Evolutionary conservation across 352 stramenopile genomes (phyloP), one percentile per base, ranked within the genome.

Genomic region (Phytopythium aichiense): DNA sequence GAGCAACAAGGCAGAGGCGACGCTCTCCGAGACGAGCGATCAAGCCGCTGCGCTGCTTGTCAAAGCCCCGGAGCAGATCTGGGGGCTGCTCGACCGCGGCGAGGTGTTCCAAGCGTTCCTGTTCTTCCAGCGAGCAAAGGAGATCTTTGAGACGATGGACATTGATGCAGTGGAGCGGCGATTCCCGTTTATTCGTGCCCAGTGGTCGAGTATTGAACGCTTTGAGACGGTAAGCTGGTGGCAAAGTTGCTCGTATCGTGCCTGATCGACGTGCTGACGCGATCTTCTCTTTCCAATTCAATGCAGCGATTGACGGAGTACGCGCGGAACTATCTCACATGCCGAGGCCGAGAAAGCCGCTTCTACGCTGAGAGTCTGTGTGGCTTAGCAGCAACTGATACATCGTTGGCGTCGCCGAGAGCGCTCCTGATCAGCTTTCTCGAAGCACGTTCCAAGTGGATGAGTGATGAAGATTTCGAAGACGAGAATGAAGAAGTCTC

Each of bases 341-440:
- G 77, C 28, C 70, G 83, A 63, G 82, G 84, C 13, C 79, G 79
- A 30, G 68, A 71, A 7, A 77, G 72, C 4, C 43, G 46, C 9
- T 92, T 94, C 48, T 94, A 94, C 49, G 77, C 77, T 0, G 72
- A 86, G 2, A 92, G 86, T 40, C 60, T 94, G 63, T 79, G 73
- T 35, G 70, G 79, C 7, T 56, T 92, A 42, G 66, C 69, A 1
- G 60, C 79, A 46, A 66, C 90, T 18, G 66, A 66, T 4, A 65
- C 75, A 3, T 59, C 66, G 3, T 57, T 56, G 8, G 66, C 76
- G 42, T 61, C 37, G 20, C 59, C 70, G 9, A 63, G 80, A 1
- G 66, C 73, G 45, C 58, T 91, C 0, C 69, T 90, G 35, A 60
- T 67, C 3, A 42, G 65, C 16, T 90, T 88, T 63, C 58, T 94